Conservation (phyloP, 805 yeast genomes). For the Suhomyces sp. region DNA sequence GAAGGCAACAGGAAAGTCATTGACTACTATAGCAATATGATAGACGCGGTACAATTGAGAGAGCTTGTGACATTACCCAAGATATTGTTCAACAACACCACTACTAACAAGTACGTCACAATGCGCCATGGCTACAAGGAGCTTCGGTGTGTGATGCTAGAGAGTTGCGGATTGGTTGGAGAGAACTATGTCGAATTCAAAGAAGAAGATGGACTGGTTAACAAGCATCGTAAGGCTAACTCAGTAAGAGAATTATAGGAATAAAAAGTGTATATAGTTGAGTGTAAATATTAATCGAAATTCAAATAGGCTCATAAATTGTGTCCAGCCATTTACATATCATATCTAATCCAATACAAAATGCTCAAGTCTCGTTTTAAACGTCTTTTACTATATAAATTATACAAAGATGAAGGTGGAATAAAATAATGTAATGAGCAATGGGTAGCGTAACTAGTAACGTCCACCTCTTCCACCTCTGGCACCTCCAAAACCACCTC, state of each 20-base stretch:
- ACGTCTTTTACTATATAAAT: slow-evolving; percentile 1
- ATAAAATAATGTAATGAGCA: neutral
- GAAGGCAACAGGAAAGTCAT: slow-evolving; percentile 25
- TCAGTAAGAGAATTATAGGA: neutral
- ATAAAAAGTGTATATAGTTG: neutral
- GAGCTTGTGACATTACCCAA: slow-evolving; percentile 39
- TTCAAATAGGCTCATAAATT: no score
- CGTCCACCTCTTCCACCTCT: slow-evolving; percentile 37
- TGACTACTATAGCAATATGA: slow-evolving; percentile 31
- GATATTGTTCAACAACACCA: slow-evolving; percentile 54
- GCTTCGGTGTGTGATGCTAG: slow-evolving; percentile 48
- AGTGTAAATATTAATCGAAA: no score
- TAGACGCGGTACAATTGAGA: slow-evolving; percentile 30
- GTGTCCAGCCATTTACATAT: no score
- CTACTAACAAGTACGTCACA: slow-evolving; percentile 26
- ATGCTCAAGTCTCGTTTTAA: neutral
- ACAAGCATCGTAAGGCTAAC: neutral
- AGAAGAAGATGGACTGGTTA: slow-evolving; percentile 1
- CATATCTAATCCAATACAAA: no score
- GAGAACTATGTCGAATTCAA: neutral
- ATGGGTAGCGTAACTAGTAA: slow-evolving; percentile 12
- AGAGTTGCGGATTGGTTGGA: slow-evolving; percentile 46
- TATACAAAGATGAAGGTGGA: slow-evolving; percentile 11
- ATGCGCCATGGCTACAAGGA: slow-evolving; percentile 54
- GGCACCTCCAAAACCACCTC: slow-evolving; percentile 41